Base-by-base conservation (phyloP, 1,284 basidiomycete genomes). In the Marasmius sp. region DNA sequence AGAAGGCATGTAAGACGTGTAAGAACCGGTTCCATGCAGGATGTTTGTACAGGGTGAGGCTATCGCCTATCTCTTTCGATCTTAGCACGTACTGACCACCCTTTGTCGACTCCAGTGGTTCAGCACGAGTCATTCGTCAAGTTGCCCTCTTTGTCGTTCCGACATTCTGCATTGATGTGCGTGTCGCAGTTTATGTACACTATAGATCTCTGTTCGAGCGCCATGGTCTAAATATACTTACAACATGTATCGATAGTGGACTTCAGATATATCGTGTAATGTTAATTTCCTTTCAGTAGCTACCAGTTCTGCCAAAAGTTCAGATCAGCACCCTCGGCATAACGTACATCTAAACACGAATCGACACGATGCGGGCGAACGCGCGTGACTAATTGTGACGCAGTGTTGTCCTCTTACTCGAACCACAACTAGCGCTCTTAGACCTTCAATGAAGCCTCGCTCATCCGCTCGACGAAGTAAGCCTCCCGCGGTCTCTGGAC, bases 1-100 rank as follows among this genome's bases (percentile, higher is more conserved):
- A 87, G 66, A 97, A 97, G 71, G 91, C 94, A 0, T 99, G 97
- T 79, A 89, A 88, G 74, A 98, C 93, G 1, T 98, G 96, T 79
- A 95, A 93, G 76, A 98, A 98, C 76, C 83, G 89, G 53, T 99
- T 98, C 85, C 97, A 99, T 74, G 89, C 94, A 0, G 88, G 85
- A 37, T 98, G 96, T 77, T 76, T 97, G 64, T 97, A 91, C 81
- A 97, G 96, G 83, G 91, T 87, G 51, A 55, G 80, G 67, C 5
- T 33, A 27, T 63, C 16, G 41, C 51, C 22, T 22, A 37, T 39
- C 18, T 27, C 57, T 58, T 36, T 7, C 6, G 8, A 43, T 58
- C 18, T 33, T 33, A 9, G n/a, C 43, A 7, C 10, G 10, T 34
- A 57, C n/a, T 53, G 54, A 66, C 45, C 39, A 68, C 49, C 62